Conservation (phyloP, 495 filamentous ascomycete species). For the Penicillium soppii region DNA sequence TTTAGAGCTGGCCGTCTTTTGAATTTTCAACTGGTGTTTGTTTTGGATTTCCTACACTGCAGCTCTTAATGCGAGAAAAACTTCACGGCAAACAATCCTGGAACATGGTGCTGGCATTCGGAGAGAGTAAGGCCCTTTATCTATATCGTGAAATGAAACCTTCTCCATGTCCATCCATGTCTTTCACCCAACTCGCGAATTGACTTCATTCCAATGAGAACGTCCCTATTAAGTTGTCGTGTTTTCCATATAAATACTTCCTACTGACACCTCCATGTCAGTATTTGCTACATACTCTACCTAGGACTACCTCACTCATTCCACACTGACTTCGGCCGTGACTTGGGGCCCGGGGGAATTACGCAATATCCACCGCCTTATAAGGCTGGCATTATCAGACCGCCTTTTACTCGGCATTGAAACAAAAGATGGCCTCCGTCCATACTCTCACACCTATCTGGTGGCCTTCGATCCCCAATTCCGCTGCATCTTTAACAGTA, state of each 20-base stretch:
- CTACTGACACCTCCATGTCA: no score
- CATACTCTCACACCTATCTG: constrained; percentile 1
- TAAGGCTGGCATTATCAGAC: constrained; percentile 1
- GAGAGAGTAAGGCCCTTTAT: no score
- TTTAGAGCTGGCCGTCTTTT: constrained; percentile 25
- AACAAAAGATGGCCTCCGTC: constrained; percentile 4
- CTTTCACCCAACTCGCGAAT: no score
- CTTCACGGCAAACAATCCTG: background rate
- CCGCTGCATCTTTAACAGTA: background rate
- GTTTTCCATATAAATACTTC: no score
- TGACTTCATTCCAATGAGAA: no score
- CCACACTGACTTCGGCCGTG: no score
- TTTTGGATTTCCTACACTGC: constrained; percentile 18
- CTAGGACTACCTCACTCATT: no score
- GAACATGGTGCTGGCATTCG: background rate
- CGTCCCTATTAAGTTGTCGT: no score
- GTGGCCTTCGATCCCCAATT: background rate
- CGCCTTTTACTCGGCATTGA: constrained; percentile 20
- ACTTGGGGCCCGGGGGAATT: background rate
- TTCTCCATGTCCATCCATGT: no score
- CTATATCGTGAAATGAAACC: no score
- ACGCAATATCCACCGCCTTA: constrained; percentile 4
- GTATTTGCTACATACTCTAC: no score
- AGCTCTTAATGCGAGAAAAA: constrained; percentile 15
- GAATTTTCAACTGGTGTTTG: constrained; percentile 25